Conservation (phyloP, 2,329 filamentous ascomycete species). For the Hirsutella minnesotensis region DNA sequence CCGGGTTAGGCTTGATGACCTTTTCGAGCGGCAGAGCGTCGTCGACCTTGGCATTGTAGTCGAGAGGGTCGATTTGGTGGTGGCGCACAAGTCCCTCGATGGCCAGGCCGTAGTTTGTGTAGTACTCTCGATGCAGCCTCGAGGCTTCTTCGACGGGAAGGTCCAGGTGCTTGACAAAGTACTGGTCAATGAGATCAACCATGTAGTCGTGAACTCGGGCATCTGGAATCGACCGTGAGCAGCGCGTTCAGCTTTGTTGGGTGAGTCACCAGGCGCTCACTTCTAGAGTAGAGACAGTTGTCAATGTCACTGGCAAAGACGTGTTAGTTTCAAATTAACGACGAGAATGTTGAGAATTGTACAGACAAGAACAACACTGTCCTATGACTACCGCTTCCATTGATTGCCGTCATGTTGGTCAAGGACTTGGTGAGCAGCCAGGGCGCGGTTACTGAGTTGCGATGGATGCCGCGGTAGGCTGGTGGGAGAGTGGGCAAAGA, state of each 20-base stretch:
- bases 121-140: slow-evolving; percentile 81
- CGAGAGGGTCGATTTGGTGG: slow-evolving; percentile 88
- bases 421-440: neutral
- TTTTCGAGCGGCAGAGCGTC: slow-evolving; percentile 82
- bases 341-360: neutral
- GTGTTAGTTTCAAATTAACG: neutral
- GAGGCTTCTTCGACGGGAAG: slow-evolving; percentile 69
- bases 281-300: slow-evolving; percentile 90
- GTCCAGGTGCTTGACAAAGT: slow-evolving; percentile 57
- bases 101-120: slow-evolving; percentile 90
- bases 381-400: slow-evolving; percentile 20
- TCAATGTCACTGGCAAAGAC: slow-evolving; percentile 76
- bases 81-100: slow-evolving; percentile 90
- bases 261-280: slow-evolving; percentile 32
- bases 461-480: neutral
- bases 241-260: neutral
- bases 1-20: slow-evolving; percentile 67
- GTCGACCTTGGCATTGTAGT: slow-evolving; percentile 90
- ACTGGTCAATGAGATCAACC: slow-evolving; percentile 64
- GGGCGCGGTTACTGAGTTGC: neutral
- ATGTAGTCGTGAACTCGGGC: slow-evolving; percentile 80
- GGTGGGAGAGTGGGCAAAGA: too few species aligned
- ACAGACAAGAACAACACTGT: slow-evolving; percentile 33
- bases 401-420: slow-evolving; percentile 19
- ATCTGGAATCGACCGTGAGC: slow-evolving; percentile 28